These are phyloP conservation scores for Penium margaritaceum DNA, from an alignment of 139 green algal species.

Conservation along the genomic window DNA sequence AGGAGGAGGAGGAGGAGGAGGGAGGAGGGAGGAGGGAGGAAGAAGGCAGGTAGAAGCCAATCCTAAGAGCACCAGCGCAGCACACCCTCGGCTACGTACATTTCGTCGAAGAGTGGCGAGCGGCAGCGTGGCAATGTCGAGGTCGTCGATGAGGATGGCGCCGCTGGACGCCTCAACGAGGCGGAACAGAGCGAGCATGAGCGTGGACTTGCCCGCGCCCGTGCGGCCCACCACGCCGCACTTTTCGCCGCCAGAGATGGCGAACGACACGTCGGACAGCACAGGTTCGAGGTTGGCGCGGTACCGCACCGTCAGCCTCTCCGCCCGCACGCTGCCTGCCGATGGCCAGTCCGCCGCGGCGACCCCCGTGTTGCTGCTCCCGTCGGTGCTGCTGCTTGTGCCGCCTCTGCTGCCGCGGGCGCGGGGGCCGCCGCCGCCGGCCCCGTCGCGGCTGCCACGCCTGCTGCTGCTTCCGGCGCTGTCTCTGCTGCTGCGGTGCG, in stretches of 20 bases:
- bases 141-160: conserved; percentile 71
- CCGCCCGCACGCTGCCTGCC: conserved; percentile 53
- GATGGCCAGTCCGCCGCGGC: not conserved
- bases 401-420: too few species aligned
- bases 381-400: too few species aligned
- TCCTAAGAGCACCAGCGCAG: too few species aligned
- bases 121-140: conserved; percentile 52
- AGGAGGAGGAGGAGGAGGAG: too few species aligned
- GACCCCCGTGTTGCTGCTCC: not conserved
- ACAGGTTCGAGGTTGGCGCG: conserved; percentile 65
- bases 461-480: not conserved
- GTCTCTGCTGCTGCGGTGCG: not conserved
- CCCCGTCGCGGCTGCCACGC: not conserved
- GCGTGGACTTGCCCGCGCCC: conserved; percentile 56
- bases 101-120: not conserved
- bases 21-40: too few species aligned
- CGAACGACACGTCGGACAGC: conserved; percentile 45
- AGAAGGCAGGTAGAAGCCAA: too few species aligned
- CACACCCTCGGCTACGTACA: not conserved
- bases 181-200: conserved; percentile 63
- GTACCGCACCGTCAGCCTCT: conserved; percentile 68
- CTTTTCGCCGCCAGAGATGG: conserved; percentile 53
- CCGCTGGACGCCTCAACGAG: conserved; percentile 57
- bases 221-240: conserved; percentile 64
- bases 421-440: too few species aligned